phyloP scores from a whole-genome alignment of 2,329 filamentous ascomycete species.

The Orbilia brochopaga region DNA sequence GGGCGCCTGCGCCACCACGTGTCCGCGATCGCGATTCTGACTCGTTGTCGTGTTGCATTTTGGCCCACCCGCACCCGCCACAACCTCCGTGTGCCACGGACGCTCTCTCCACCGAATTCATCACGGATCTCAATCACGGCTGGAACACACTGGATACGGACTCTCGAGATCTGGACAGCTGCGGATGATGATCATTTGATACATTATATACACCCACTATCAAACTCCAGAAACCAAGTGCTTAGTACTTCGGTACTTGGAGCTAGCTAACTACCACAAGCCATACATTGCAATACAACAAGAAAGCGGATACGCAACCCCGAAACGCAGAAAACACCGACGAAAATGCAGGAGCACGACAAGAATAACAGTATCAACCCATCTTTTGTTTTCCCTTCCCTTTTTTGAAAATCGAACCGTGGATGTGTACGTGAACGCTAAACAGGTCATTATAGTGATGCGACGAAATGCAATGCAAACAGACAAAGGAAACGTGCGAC shows the following conservation, averaged over 20 bases:
- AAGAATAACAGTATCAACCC: background rate
- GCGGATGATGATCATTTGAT: background rate
- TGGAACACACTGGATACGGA: background rate
- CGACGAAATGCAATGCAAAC: background rate
- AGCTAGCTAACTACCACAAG: background rate
- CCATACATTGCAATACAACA: background rate
- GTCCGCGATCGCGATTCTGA: constrained; percentile 38
- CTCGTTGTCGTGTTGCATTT: constrained; percentile 51
- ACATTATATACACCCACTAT: background rate
- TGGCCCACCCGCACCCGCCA: background rate
- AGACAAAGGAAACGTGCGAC: constrained; percentile 6
- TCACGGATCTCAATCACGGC: background rate
- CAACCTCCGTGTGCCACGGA: background rate
- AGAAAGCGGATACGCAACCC: background rate
- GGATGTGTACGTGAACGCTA: background rate
- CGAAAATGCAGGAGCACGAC: background rate
- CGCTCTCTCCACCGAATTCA: background rate
- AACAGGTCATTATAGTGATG: constrained; percentile 3
- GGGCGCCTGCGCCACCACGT: constrained; percentile 49
- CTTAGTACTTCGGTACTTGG: too few relatives aligned
- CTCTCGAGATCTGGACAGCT: too few relatives aligned
- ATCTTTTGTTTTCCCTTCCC: background rate
- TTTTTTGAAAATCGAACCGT: background rate
- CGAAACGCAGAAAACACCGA: constrained; percentile 2
- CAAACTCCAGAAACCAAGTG: too few relatives aligned